Conservation (phyloP, 345 rosid species). For the Gynandropsis gynandra region DNA sequence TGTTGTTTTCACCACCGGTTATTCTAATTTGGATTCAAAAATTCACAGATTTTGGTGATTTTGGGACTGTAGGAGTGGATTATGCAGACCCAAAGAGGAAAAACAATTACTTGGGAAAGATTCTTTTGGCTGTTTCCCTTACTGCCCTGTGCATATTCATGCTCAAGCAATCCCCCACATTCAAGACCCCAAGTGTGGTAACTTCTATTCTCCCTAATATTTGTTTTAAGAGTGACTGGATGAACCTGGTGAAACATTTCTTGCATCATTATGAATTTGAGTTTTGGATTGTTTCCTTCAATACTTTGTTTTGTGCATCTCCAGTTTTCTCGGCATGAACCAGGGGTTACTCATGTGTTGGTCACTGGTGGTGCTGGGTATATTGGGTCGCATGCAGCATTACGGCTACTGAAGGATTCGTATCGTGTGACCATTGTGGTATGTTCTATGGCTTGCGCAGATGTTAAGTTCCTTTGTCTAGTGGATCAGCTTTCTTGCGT, state of each 20-base stretch:
- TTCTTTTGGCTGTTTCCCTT: conserved; percentile 58
- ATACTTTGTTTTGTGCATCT: conserved; percentile 10
- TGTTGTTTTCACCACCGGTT: neutral
- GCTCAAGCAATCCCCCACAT: conserved; percentile 73
- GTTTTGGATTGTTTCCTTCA: neutral
- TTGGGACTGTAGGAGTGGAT: conserved; percentile 53
- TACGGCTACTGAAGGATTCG: conserved; percentile 64
- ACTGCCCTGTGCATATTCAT: conserved; percentile 73
- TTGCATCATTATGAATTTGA: neutral
- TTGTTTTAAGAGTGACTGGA: neutral
- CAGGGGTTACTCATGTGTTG: conserved; percentile 77
- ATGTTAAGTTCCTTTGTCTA: neutral
- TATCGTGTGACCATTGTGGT: conserved; percentile 86
- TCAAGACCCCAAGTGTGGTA: conserved; percentile 57
- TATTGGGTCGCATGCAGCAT: conserved; percentile 84
- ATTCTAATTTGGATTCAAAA: conserved; percentile 5
- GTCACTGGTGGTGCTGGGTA: conserved; percentile 96
- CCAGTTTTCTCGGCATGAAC: conserved; percentile 57
- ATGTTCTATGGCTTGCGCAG: conserved; percentile 10
- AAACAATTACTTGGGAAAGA: conserved; percentile 46
- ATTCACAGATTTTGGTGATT: neutral
- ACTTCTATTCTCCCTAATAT: neutral
- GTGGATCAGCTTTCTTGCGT: neutral
- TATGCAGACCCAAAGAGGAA: conserved; percentile 69
- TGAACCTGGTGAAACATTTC: neutral